Percentiles rank a stretch among this genome's conserved stretches.
phyloP scores from a whole-genome alignment of 306 rosid species.

The Vigna angularis region DNA sequence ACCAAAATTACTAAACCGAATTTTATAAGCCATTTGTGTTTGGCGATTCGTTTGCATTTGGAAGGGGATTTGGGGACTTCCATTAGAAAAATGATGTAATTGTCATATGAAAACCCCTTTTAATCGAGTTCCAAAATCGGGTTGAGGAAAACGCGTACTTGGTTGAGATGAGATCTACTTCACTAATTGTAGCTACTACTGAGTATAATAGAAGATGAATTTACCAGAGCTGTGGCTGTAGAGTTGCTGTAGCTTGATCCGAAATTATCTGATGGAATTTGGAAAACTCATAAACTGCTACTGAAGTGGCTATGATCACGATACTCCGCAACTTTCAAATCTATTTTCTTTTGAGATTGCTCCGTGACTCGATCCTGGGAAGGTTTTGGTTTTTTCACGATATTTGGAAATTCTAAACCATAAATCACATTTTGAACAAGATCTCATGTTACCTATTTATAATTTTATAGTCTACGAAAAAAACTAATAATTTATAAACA shows the following conservation, averaged over 20 bases:
- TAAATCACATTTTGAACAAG: too few relatives aligned
- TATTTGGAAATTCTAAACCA: too few relatives aligned
- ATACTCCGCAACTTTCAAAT: not conserved
- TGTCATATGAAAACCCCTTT: conserved; percentile 35
- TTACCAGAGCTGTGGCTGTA: conserved; percentile 20
- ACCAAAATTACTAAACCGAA: conserved; percentile 39
- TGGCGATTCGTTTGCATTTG: conserved; percentile 56
- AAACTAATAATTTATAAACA: too few relatives aligned
- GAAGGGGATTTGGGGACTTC: conserved; percentile 75
- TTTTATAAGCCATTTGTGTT: conserved; percentile 45
- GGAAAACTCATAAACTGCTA: not conserved
- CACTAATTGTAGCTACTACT: not conserved
- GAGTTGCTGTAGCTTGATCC: conserved; percentile 33
- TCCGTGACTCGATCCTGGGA: too few relatives aligned
- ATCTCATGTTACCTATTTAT: too few relatives aligned
- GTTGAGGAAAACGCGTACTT: not conserved
- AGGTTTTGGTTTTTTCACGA: too few relatives aligned
- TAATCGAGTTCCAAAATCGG: not conserved
- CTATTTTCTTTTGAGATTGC: too few relatives aligned
- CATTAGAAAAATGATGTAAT: conserved; percentile 48
- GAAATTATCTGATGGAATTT: conserved; percentile 18
- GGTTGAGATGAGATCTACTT: conserved; percentile 11
- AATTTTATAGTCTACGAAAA: too few relatives aligned
- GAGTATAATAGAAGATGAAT: conserved; percentile 2
- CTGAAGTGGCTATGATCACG: not conserved